Base-by-base conservation (phyloP, 1,139 yeast species). In the Scheffersomyces titani region DNA sequence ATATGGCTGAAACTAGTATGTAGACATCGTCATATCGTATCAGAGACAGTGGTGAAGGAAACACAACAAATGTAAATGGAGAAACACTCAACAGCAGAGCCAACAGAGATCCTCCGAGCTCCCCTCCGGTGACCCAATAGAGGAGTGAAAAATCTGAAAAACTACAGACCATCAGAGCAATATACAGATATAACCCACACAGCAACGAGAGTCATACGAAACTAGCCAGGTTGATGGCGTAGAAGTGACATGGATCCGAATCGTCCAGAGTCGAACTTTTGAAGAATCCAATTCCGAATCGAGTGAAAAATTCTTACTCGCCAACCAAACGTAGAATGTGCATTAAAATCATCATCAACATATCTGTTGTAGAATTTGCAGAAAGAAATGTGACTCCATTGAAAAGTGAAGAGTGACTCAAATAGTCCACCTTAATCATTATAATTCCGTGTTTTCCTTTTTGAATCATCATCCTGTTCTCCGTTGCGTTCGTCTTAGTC, bases 1-100 rank as follows among this genome's bases (percentile, higher is more conserved):
- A 67, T 68, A 77, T 77, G 82, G 77, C 80, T 75, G 82, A 78
- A 70, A 75, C 81, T 73, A 70, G 82, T 77, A 77, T 76, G 82
- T 78, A 60, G 40, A 30, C 40, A 30, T 30, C 16, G 16, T 30
- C 40, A 30, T 30, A 30, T 30, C 40, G 16, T 30, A 9, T 30
- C 40, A 30, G 13, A 30, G 16, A 30, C 40, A 11, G 40, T 30
- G 40, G 40, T 30, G 9, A 30, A 30, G 40, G 40, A 30, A 30
- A 30, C 58, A 16, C 40, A 44, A 16, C 40, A 52, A 24, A 24
- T 19, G 50, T 51, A 21, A 20, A 45, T 54, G 47, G 47, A 48
- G 44, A 19, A 19, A 20, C 24, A 46, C 18, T 7, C 4, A 22
- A 46, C 13, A 46, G 24, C n/a, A 9, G 49, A 46, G 6, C 40